Percentiles rank a stretch among this genome's conserved stretches.
Conservation (phyloP, 2,329 filamentous ascomycete genomes). For the Hypoxylon sp. region DNA sequence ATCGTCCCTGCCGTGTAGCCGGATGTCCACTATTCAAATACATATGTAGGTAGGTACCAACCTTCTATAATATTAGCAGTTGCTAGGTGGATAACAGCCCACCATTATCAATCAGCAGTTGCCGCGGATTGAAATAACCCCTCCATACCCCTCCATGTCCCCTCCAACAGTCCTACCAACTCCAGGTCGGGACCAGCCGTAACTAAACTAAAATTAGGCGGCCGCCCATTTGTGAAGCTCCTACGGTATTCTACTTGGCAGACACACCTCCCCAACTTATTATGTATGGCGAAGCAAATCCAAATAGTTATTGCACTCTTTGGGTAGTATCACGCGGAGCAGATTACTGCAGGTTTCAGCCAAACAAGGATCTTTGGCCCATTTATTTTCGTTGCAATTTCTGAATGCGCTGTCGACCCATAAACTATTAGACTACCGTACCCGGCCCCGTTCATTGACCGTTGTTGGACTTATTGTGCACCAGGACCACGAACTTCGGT, state of each 20-base stretch:
- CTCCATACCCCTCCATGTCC: background rate
- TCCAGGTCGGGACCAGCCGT: background rate
- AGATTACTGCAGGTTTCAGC: constrained; percentile 36
- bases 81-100: background rate
- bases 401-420: constrained; percentile 7
- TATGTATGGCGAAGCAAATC: background rate
- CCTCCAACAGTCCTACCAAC: background rate
- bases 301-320: background rate
- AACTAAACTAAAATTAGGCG: constrained; percentile 1
- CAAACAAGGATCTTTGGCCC: constrained; percentile 29
- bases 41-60: background rate
- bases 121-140: too few species aligned
- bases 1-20: constrained; percentile 10
- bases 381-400: constrained; percentile 15
- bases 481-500: background rate
- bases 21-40: constrained; percentile 7
- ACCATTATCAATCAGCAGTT: background rate
- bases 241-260: background rate
- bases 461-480: constrained; percentile 9
- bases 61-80: background rate
- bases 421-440: constrained; percentile 19
- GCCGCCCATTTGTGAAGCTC: background rate
- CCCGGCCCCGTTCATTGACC: constrained; percentile 2
- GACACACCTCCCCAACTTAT: background rate
- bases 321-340: constrained; percentile 6